Base-by-base conservation (phyloP, 176 grass and related monocot species). In the Cymbopogon citratus region DNA sequence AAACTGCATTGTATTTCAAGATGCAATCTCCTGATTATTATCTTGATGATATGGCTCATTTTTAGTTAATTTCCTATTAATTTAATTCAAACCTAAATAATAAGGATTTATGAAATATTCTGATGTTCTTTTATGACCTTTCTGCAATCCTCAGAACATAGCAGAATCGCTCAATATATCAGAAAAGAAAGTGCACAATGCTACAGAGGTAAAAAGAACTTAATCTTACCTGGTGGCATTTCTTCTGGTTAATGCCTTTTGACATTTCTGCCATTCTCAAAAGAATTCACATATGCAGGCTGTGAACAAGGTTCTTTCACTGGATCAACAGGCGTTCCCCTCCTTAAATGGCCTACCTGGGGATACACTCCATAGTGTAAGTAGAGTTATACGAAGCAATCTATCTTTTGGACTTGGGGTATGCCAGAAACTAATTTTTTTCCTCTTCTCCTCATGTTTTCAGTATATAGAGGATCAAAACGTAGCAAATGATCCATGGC, bases 391-490 rank as follows among this genome's bases (percentile, higher is more conserved):
- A 79, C 23, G 40, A 40, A 78, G 12, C n/a, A 25, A 45, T 40
- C 1, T 25, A 68, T 61, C 15, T n/a, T 78, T 38, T 89, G 52
- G 28, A 36, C 25, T 18, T 39, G 25, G 16, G 51, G 68, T 63
- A 48, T 41, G 23, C 16, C 4, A 40, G 10, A 14, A 77, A 45
- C 63, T 81, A 79, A 39, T 69, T 61, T 39, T 65, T 18, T 69
- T 59, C 67, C 15, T 10, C 19, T 63, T 75, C 14, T 66, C 38
- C 65, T 12, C 27, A 83, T 29, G 0, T 64, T 84, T 44, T 66
- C 80, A 99, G 97, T 96, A 95, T 75, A 87, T 97, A 83, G 83
- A 90, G 85, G 93, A 99, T 77, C 80, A 80, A 85, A 99, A 96
- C 16, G 91, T 91, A 1, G 87, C 79, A 44, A 96, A 93, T 76